phyloP scores from a whole-genome alignment of 1,284 basidiomycete species.

The Fomitopsis betulina region DNA sequence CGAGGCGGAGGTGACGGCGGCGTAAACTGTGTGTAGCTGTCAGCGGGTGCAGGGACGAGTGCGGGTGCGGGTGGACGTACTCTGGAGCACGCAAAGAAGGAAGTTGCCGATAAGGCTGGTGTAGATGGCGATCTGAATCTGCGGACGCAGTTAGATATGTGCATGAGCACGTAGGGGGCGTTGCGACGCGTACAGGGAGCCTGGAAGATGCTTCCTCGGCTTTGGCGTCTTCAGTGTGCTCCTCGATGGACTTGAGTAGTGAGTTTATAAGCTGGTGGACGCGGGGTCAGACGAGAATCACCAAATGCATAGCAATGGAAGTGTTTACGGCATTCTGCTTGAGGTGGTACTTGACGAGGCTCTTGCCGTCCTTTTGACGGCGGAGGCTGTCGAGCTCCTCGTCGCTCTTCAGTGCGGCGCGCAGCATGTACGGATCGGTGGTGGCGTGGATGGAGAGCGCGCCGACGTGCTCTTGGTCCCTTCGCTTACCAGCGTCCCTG shows the following conservation, averaged over 20 bases:
- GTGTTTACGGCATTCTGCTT: slow-evolving; percentile 75
- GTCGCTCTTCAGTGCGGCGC: slow-evolving; percentile 51
- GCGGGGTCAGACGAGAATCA: neutral
- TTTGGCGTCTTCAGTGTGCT: slow-evolving; percentile 73
- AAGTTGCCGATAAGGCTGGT: slow-evolving; percentile 80
- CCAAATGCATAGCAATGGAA: neutral
- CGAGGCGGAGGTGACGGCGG: slow-evolving; percentile 81
- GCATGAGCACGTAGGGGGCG: neutral
- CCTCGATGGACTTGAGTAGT: slow-evolving; percentile 86
- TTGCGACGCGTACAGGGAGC: slow-evolving; percentile 43
- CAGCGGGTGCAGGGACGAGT: neutral
- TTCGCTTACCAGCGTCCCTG: slow-evolving; percentile 20
- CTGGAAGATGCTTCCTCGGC: slow-evolving; percentile 59
- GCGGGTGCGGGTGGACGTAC: slow-evolving; percentile 36
- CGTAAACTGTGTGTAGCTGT: slow-evolving; percentile 63
- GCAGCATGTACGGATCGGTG: slow-evolving; percentile 59
- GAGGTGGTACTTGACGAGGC: slow-evolving; percentile 69
- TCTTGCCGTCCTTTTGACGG: slow-evolving; percentile 54
- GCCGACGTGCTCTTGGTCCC: slow-evolving; percentile 24
- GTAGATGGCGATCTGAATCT: slow-evolving; percentile 88
- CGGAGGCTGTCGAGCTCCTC: slow-evolving; percentile 58
- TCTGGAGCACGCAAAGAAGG: slow-evolving; percentile 60
- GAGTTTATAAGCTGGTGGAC: slow-evolving; percentile 65
- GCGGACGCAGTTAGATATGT: too few relatives aligned
- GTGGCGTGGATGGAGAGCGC: slow-evolving; percentile 3